These are phyloP conservation scores for Warburgia ugandensis DNA, from an alignment of 164 flowering plant species.

Conservation along the genomic window DNA sequence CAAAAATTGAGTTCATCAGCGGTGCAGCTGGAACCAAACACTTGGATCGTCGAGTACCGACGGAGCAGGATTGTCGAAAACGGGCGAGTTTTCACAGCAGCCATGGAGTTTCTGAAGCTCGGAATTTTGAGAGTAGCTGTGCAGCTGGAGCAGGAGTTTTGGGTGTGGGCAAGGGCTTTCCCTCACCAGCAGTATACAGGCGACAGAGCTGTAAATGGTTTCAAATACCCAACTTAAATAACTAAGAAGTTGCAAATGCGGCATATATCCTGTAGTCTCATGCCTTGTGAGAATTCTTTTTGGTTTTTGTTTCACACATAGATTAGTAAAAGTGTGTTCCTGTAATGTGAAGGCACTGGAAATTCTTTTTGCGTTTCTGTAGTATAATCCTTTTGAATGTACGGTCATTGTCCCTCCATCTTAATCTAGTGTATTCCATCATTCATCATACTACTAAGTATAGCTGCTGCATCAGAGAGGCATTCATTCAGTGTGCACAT, in stretches of 20 bases:
- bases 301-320: background rate
- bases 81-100: constrained; percentile 30
- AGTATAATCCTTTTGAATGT: no score
- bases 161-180: constrained; percentile 22
- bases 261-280: no score
- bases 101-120: constrained; percentile 32
- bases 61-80: constrained; percentile 32
- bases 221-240: constrained; percentile 44
- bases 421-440: no score
- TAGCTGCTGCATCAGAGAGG: no score
- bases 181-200: constrained; percentile 5
- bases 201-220: constrained; percentile 3
- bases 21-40: constrained; percentile 58
- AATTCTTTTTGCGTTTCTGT: no score
- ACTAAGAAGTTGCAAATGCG: no score
- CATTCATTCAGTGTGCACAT: no score
- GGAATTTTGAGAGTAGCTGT: constrained; percentile 21
- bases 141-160: constrained; percentile 30
- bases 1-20: constrained; percentile 52
- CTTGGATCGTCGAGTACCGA: constrained; percentile 72
- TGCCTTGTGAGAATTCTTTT: no score
- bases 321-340: background rate
- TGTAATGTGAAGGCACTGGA: no score
- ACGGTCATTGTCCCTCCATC: no score
- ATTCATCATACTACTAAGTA: no score